These are phyloP conservation scores for Trypanosomatidae sp. DNA, from an alignment of 208 protist genomes.

Conservation along the genomic window DNA sequence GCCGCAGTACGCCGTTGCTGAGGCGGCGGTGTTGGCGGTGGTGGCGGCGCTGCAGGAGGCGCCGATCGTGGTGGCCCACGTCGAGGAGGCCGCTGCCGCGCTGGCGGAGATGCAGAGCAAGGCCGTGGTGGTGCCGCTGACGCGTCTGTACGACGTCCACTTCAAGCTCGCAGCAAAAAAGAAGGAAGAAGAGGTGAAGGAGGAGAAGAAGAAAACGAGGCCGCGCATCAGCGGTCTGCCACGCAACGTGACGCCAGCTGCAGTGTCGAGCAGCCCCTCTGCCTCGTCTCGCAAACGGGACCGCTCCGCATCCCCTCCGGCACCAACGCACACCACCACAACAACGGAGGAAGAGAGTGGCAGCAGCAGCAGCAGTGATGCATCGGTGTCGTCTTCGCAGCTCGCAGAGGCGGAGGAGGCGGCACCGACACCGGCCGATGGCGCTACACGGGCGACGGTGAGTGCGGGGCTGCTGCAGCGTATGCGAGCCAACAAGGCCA, in stretches of 20 bases:
- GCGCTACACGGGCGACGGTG: conserved; percentile 15
- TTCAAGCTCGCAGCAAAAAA: not conserved
- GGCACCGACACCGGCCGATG: not conserved
- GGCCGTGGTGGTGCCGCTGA: conserved; percentile 2
- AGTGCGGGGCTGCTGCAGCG: conserved; percentile 5
- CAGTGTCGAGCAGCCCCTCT: not conserved
- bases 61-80: conserved; percentile 17
- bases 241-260: too few species aligned
- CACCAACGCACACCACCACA: too few species aligned
- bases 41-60: conserved; percentile 23
- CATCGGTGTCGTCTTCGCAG: too few species aligned
- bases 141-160: not conserved
- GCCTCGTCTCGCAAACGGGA: conserved; percentile 1
- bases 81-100: conserved; percentile 5
- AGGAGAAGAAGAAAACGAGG: too few species aligned
- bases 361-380: too few species aligned
- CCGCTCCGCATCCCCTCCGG: conserved; percentile 3
- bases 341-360: too few species aligned
- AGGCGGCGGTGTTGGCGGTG: conserved; percentile 14
- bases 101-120: conserved; percentile 14
- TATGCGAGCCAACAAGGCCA: conserved; percentile 8
- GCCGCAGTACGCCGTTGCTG: conserved; percentile 13
- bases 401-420: conserved; percentile 9
- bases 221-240: too few species aligned
- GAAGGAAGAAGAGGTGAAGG: not conserved